These are phyloP conservation scores for Trichomonas vaginalis DNA, from an alignment of 208 protist genomes.

Conservation along the genomic window DNA sequence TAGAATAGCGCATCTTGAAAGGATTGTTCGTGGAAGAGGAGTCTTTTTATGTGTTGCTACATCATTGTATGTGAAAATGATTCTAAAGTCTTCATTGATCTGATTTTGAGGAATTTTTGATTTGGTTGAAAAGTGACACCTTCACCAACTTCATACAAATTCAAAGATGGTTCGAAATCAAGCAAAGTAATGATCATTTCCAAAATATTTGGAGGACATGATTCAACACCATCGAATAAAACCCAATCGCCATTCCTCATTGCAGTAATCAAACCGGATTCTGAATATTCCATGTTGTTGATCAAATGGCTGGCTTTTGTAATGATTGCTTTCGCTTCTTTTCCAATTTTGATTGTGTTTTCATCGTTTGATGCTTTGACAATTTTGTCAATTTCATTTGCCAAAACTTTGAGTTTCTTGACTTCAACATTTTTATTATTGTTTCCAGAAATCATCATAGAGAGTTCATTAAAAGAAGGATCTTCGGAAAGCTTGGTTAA, in stretches of 20 bases:
- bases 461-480: neutral
- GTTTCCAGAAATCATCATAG: neutral
- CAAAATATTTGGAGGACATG: neutral
- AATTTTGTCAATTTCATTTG: neutral
- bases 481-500: neutral
- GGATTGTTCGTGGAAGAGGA: neutral
- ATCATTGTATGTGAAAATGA: neutral
- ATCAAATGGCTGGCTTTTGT: neutral
- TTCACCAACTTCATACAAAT: neutral
- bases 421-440: neutral
- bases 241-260: neutral
- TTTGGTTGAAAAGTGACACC: neutral
- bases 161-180: neutral
- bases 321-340: neutral
- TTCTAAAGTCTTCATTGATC: neutral
- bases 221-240: conserved; percentile 13
- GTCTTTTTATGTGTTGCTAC: neutral
- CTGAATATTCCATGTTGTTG: neutral
- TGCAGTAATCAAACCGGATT: neutral
- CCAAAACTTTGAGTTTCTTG: neutral
- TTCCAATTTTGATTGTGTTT: neutral
- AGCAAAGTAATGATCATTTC: neutral
- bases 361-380: neutral
- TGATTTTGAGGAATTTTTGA: neutral
- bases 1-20: neutral